phyloP scores from a whole-genome alignment of 352 stramenopile genomes.

The Globisporangium nodosum region DNA sequence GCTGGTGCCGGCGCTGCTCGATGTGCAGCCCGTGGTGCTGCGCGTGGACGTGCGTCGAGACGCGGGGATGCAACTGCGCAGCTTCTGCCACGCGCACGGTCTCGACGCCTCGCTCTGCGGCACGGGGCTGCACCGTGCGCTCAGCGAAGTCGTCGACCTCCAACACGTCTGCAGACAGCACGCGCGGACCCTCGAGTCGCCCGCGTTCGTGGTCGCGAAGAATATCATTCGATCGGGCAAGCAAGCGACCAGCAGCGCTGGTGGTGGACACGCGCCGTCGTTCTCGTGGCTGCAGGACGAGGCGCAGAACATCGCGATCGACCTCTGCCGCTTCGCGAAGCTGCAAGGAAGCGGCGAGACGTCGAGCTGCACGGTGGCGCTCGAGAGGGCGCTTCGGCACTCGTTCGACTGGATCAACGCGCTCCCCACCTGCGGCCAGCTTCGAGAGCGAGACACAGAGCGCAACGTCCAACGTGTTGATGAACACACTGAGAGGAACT shows the following conservation, averaged over 20 bases:
- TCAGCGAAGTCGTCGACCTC: conserved; percentile 27
- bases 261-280: not conserved
- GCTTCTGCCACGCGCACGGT: conserved; percentile 35
- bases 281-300: conserved; percentile 34
- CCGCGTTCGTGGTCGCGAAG: conserved; percentile 37
- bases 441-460: not conserved
- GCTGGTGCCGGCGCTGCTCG: conserved; percentile 36
- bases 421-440: conserved; percentile 19
- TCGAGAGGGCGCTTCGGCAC: conserved; percentile 16
- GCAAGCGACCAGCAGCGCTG: not conserved
- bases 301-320: conserved; percentile 27
- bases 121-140: conserved; percentile 15
- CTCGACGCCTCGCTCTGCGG: conserved; percentile 19
- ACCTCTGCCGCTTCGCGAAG: conserved; percentile 33
- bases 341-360: not conserved
- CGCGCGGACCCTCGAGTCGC: conserved; percentile 2
- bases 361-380: conserved; percentile 11
- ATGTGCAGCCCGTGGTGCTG: conserved; percentile 43
- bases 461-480: not conserved
- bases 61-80: conserved; percentile 24
- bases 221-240: conserved; percentile 19
- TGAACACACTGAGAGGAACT: not conserved
- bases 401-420: conserved; percentile 40
- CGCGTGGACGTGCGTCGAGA: conserved; percentile 22
- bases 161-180: conserved; percentile 19